Evolutionary conservation across 2,329 filamentous ascomycete species (phyloP), one percentile per base, ranked within the genome.

Genomic region (Lachnellula hyalina): DNA sequence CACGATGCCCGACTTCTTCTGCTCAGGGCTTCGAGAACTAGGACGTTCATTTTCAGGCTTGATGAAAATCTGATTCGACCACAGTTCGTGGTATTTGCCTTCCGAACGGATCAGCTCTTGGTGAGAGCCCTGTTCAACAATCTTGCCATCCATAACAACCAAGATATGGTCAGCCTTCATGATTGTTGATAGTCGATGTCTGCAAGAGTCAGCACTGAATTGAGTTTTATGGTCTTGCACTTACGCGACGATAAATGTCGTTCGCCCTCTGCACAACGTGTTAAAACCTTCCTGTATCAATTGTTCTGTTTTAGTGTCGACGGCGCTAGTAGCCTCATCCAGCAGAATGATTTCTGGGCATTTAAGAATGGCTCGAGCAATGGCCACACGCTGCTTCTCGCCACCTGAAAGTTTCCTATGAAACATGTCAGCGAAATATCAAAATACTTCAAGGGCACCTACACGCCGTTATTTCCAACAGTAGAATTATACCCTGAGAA

Each of bases 221-320:
- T 23, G 49, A 15, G 15, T 14, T 34, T 42, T 47, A 5, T 6
- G 15, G 19, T 46, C 3, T 11, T 34, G 32, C 41, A 65, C 64
- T 52, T 61, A 69, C 65, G 64, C 63, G 55, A 71, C 67, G 49
- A 70, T 64, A 49, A 72, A 76, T 0, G 78, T 80, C 1, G 80
- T 83, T 19, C 79, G 72, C 3, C 71, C 73, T 28, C 69, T 68
- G 50, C 73, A 76, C 23, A 82, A 65, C 41, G 79, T 82, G 32
- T 68, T 67, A 32, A 75, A 63, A 2, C 70, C 71, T 67, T 62
- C 89, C 70, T 97, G 94, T 2, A 99, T 94, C 14, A 95, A 85
- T 44, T 90, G 90, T 73, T 99, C 94, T 0, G 90, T 95, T 68
- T 94, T 93, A 28, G 93, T 96, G 69, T 99, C 94, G 1, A 99